Percentiles rank a stretch among this genome's conserved stretches.
Evolutionary conservation across 2,329 filamentous ascomycete species (phyloP).

Genomic region (Epichloe gansuensis): DNA sequence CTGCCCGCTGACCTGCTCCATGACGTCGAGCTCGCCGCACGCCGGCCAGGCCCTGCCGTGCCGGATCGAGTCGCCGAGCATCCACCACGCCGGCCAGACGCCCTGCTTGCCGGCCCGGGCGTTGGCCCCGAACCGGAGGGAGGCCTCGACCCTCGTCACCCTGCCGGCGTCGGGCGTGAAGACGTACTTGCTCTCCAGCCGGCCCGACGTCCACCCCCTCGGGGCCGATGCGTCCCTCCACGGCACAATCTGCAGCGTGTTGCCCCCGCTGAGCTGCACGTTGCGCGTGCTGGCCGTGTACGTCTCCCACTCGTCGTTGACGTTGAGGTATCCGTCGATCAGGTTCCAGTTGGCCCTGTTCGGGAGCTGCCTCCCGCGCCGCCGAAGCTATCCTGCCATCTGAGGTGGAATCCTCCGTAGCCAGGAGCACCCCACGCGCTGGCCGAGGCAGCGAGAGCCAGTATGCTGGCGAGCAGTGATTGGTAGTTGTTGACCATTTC

Average conservation of each 20-base stretch:
- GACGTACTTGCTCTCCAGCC: constrained; percentile 37
- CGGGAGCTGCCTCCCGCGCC: constrained; percentile 25
- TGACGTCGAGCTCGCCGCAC: constrained; percentile 45
- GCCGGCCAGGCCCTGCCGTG: constrained; percentile 37
- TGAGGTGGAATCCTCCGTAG: constrained; percentile 25
- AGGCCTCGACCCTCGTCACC: constrained; percentile 33
- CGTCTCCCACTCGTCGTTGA: constrained; percentile 40
- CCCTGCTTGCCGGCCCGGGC: constrained; percentile 33
- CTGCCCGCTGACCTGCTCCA: constrained; percentile 42
- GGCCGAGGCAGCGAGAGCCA: constrained; percentile 20
- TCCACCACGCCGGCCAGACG: constrained; percentile 48
- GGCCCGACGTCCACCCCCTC: constrained; percentile 40
- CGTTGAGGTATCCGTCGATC: constrained; percentile 26
- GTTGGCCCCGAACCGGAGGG: constrained; percentile 34
- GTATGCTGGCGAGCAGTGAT: constrained; percentile 13
- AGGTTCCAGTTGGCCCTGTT: constrained; percentile 29
- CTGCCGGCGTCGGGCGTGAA: constrained; percentile 34
- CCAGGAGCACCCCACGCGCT: constrained; percentile 25
- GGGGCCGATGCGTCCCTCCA: constrained; percentile 23
- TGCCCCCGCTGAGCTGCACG: constrained; percentile 36
- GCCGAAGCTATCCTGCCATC: constrained; percentile 33
- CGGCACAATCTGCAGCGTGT: constrained; percentile 40
- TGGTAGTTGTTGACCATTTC: constrained; percentile 14
- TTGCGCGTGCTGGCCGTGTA: constrained; percentile 36
- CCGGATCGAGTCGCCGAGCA: constrained; percentile 38